These are phyloP conservation scores for Pseudisothecium myosuroides DNA, from an alignment of 225 moss, liverwort and hornwort genomes.

Conservation along the genomic window DNA sequence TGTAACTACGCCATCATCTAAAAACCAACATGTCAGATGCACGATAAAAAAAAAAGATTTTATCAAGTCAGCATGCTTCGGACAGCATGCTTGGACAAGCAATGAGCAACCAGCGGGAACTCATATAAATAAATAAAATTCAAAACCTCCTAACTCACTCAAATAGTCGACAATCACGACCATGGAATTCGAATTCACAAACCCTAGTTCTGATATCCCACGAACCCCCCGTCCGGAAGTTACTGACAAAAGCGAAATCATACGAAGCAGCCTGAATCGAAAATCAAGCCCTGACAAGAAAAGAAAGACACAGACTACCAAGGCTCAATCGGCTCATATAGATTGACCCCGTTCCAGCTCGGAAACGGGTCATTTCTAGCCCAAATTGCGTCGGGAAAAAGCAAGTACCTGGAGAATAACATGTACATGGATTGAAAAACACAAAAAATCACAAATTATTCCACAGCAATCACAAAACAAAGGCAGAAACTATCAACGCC, in stretches of 20 bases:
- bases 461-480: not conserved
- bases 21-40: not conserved
- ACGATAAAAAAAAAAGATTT: not conserved
- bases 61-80: not conserved
- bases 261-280: not conserved
- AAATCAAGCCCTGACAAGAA: not conserved
- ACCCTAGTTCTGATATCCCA: slow-evolving; percentile 6
- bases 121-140: not conserved
- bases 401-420: slow-evolving; percentile 8
- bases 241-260: not conserved
- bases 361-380: not conserved
- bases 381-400: not conserved
- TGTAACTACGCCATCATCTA: not conserved
- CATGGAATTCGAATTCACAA: not conserved
- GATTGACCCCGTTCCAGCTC: not conserved
- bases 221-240: not conserved
- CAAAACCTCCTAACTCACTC: not conserved
- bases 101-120: not conserved
- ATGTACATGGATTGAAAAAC: not conserved
- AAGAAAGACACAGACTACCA: not conserved
- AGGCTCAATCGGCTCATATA: not conserved
- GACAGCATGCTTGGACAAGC: not conserved
- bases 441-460: not conserved
- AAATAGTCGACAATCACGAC: not conserved
- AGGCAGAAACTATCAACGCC: not conserved